These are phyloP conservation scores for Pistacia vera DNA, from an alignment of 345 rosid genomes.

Conservation along the genomic window DNA sequence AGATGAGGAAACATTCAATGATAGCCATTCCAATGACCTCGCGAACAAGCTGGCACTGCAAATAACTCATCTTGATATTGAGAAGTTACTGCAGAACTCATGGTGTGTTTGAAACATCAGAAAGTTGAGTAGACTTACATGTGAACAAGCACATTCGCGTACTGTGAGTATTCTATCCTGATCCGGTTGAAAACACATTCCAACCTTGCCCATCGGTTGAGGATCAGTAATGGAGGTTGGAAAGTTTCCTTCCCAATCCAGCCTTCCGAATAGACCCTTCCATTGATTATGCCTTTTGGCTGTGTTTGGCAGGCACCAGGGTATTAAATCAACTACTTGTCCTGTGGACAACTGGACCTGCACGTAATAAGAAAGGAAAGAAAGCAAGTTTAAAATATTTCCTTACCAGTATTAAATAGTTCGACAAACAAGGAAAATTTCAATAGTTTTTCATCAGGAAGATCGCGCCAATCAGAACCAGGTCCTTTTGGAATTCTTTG, in stretches of 20 bases:
- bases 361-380: conserved; percentile 4
- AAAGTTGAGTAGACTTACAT: conserved; percentile 42
- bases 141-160: conserved; percentile 91
- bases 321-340: conserved; percentile 65
- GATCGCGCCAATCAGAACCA: conserved; percentile 93
- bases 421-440: not conserved
- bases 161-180: conserved; percentile 85
- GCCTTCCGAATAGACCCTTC: conserved; percentile 89
- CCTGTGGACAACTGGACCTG: conserved; percentile 73
- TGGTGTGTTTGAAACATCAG: too few species aligned
- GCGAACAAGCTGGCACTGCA: too few species aligned
- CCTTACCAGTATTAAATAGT: too few species aligned
- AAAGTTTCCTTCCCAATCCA: conserved; percentile 94
- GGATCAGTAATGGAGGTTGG: conserved; percentile 91
- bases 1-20: too few species aligned
- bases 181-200: conserved; percentile 92
- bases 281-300: conserved; percentile 78
- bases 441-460: conserved; percentile 73
- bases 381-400: too few species aligned
- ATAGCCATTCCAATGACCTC: not conserved
- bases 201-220: conserved; percentile 96
- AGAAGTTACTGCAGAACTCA: not conserved
- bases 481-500: conserved; percentile 77
- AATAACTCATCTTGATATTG: too few species aligned
- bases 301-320: conserved; percentile 81